Percentiles rank a stretch among this genome's conserved stretches.
Evolutionary conservation across 805 yeast species (phyloP).

Genomic region (Myxozyma geophila): DNA sequence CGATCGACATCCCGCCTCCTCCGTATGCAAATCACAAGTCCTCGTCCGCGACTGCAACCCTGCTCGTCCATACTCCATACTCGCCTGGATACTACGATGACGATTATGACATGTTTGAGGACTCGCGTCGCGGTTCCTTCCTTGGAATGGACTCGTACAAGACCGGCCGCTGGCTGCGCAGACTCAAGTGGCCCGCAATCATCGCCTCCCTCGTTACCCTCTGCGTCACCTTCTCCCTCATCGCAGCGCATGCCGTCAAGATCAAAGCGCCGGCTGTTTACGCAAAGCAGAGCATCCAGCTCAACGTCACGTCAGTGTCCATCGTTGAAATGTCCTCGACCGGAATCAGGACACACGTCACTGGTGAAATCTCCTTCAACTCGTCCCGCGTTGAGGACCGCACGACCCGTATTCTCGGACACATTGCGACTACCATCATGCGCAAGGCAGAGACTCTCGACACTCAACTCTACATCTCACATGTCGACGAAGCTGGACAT

Average conservation of each 20-base stretch:
- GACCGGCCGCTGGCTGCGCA: constrained; percentile 12
- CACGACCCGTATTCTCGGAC: constrained; percentile 27
- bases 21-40: constrained; percentile 29
- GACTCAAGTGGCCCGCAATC: constrained; percentile 22
- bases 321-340: constrained; percentile 23
- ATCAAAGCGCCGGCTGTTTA: constrained; percentile 24
- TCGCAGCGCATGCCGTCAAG: constrained; percentile 14
- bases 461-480: constrained; percentile 26
- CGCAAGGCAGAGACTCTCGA: constrained; percentile 31
- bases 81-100: constrained; percentile 32
- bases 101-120: constrained; percentile 7
- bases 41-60: constrained; percentile 19
- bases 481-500: constrained; percentile 20
- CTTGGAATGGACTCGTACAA: background rate
- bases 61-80: constrained; percentile 27
- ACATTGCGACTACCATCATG: constrained; percentile 33
- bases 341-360: constrained; percentile 27
- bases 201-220: constrained; percentile 6
- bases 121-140: background rate
- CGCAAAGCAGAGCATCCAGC: constrained; percentile 30
- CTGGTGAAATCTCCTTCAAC: constrained; percentile 32
- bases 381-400: constrained; percentile 30
- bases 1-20: constrained; percentile 29
- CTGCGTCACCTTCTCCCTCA: constrained; percentile 9
- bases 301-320: constrained; percentile 27